phyloP scores from a whole-genome alignment of 192 early-diverging fungal genomes.

The Coemansia interrupta region DNA sequence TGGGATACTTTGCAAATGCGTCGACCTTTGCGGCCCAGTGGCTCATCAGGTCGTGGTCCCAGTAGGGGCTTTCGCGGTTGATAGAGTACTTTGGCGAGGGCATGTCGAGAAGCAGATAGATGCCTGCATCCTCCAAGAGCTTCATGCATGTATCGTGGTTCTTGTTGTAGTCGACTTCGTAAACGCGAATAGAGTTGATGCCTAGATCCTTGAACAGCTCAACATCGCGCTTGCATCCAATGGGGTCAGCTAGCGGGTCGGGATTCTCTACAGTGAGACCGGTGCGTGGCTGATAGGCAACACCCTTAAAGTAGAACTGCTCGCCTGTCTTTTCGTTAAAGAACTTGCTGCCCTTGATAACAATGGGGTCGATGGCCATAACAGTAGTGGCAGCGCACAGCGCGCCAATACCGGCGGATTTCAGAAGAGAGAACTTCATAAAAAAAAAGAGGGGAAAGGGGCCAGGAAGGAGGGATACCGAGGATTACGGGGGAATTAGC shows the following conservation, averaged over 20 bases:
- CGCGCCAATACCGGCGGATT: slow-evolving; percentile 14
- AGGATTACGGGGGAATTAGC: no score
- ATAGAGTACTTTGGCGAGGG: slow-evolving; percentile 59
- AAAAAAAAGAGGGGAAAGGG: not conserved
- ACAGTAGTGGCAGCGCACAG: slow-evolving; percentile 23
- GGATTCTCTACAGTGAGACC: slow-evolving; percentile 29
- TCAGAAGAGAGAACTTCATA: slow-evolving; percentile 26
- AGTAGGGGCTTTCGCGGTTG: slow-evolving; percentile 60
- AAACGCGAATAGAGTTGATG: slow-evolving; percentile 69
- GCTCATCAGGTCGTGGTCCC: slow-evolving; percentile 56
- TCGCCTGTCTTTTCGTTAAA: slow-evolving; percentile 67
- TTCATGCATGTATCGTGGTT: slow-evolving; percentile 74
- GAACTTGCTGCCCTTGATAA: slow-evolving; percentile 69
- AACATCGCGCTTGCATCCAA: slow-evolving; percentile 63
- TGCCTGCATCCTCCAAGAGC: slow-evolving; percentile 57
- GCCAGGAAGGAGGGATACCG: no score
- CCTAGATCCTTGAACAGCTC: slow-evolving; percentile 63
- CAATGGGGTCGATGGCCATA: slow-evolving; percentile 57
- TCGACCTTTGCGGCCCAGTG: slow-evolving; percentile 61
- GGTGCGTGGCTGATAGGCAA: slow-evolving; percentile 66
- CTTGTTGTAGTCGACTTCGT: slow-evolving; percentile 60
- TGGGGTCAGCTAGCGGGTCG: slow-evolving; percentile 62
- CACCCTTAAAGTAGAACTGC: slow-evolving; percentile 73
- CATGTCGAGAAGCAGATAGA: slow-evolving; percentile 69
- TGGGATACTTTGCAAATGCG: slow-evolving; percentile 62